Conservation (phyloP, 208 protist species). For the Angomonas deanei region DNA sequence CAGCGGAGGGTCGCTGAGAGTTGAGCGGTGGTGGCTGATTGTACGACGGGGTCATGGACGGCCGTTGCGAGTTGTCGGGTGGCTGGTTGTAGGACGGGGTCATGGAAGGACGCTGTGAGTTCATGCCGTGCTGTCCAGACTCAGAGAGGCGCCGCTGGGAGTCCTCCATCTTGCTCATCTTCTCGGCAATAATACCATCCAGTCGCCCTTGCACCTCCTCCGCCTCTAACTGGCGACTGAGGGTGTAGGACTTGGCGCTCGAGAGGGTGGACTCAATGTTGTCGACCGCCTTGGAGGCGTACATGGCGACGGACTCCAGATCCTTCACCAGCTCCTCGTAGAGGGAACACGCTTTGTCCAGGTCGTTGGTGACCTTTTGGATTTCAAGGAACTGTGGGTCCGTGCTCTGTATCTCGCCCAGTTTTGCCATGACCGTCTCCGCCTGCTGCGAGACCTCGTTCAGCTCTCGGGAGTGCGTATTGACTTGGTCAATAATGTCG, state of each 20-base stretch:
- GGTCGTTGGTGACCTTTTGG: slow-evolving; percentile 68
- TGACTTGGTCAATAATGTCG: slow-evolving; percentile 53
- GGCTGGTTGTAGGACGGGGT: slow-evolving; percentile 8
- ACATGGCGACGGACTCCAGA: slow-evolving; percentile 35
- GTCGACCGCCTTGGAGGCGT: slow-evolving; percentile 40
- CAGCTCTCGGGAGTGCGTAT: slow-evolving; percentile 36
- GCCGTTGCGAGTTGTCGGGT: slow-evolving; percentile 9
- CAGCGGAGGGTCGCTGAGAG: not conserved
- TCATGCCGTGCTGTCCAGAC: slow-evolving; percentile 29
- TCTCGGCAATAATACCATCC: slow-evolving; percentile 69
- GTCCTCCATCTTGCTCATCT: slow-evolving; percentile 60
- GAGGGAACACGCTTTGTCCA: slow-evolving; percentile 56
- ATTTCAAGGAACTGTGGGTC: slow-evolving; percentile 64
- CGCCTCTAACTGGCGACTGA: slow-evolving; percentile 51
- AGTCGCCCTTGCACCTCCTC: slow-evolving; percentile 44
- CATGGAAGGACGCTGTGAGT: not conserved
- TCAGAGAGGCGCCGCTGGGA: slow-evolving; percentile 26
- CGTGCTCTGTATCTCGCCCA: slow-evolving; percentile 59
- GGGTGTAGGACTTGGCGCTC: slow-evolving; percentile 53
- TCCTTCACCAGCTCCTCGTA: slow-evolving; percentile 52
- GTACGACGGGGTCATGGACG: slow-evolving; percentile 10
- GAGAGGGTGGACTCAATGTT: slow-evolving; percentile 42
- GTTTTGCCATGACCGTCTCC: slow-evolving; percentile 42
- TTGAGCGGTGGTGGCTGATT: slow-evolving; percentile 12
- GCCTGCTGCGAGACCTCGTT: slow-evolving; percentile 27